These are phyloP conservation scores for Blepharisma stoltei DNA, from an alignment of 73 alveolate species.

Conservation along the genomic window DNA sequence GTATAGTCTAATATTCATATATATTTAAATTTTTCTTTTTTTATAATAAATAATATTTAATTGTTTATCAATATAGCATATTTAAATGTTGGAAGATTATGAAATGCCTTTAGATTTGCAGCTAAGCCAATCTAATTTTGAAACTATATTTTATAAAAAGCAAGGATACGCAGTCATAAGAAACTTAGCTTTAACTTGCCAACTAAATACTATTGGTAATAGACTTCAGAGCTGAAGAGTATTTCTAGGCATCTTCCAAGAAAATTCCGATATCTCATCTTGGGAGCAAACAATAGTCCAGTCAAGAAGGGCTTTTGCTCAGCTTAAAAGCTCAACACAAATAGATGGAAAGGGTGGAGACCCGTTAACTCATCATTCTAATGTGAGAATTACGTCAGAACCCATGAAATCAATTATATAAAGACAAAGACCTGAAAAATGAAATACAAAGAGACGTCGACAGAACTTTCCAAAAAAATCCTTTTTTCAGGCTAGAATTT, in stretches of 20 bases:
- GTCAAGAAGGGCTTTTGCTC: neutral
- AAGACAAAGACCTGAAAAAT: slow-evolving; percentile 68
- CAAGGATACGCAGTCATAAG: no score
- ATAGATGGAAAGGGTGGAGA: neutral
- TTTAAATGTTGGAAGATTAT: no score
- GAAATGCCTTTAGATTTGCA: no score
- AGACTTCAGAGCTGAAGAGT: slow-evolving; percentile 20
- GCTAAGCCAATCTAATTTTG: no score
- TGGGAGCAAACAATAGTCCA: neutral
- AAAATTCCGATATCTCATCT: no score
- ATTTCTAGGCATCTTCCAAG: neutral
- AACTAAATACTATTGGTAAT: neutral
- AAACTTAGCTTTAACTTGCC: neutral
- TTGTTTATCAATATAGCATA: no score
- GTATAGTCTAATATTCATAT: no score
- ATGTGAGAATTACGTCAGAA: slow-evolving; percentile 31
- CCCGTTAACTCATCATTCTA: slow-evolving; percentile 26
- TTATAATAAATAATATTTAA: no score
- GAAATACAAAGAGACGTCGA: slow-evolving; percentile 72
- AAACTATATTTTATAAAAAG: no score
- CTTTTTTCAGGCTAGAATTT: slow-evolving; percentile 52
- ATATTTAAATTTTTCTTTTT: no score
- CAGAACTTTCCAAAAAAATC: slow-evolving; percentile 84
- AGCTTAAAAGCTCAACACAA: neutral
- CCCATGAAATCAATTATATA: slow-evolving; percentile 74